These are phyloP conservation scores for Trichophyton benhamiae DNA, from an alignment of 2,329 filamentous ascomycete genomes.

Conservation along the genomic window DNA sequence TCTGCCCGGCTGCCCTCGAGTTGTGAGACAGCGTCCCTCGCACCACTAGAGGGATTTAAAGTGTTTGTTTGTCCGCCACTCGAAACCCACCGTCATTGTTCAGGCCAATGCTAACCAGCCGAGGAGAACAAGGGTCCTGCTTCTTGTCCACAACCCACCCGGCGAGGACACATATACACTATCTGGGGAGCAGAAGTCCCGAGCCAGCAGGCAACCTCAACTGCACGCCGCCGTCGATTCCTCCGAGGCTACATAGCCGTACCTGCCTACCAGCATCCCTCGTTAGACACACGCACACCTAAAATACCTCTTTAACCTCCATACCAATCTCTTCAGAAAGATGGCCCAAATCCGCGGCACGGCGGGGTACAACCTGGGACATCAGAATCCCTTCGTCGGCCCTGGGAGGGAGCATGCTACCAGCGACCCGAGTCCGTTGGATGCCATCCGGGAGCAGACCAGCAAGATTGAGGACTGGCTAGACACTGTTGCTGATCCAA, in stretches of 20 bases:
- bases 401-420: conserved; percentile 47
- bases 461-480: conserved; percentile 96
- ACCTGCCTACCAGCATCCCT: too few species aligned
- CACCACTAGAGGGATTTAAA: neutral
- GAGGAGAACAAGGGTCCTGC: neutral
- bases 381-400: conserved; percentile 58
- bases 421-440: conserved; percentile 64
- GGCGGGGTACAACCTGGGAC: conserved; percentile 72
- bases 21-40: neutral
- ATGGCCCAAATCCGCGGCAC: conserved; percentile 50
- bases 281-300: neutral
- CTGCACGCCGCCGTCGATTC: too few species aligned
- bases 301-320: neutral
- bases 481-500: conserved; percentile 73
- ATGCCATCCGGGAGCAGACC: conserved; percentile 83
- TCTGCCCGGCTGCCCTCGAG: neutral
- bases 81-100: conserved; percentile 1
- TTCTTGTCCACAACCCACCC: neutral
- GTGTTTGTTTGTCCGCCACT: conserved; percentile 1
- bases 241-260: too few species aligned
- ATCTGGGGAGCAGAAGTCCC: neutral
- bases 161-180: neutral
- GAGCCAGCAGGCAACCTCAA: neutral
- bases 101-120: neutral
- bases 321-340: neutral